These are phyloP conservation scores for Aspergillus sp. DNA, from an alignment of 2,329 filamentous ascomycete species.

Conservation along the genomic window DNA sequence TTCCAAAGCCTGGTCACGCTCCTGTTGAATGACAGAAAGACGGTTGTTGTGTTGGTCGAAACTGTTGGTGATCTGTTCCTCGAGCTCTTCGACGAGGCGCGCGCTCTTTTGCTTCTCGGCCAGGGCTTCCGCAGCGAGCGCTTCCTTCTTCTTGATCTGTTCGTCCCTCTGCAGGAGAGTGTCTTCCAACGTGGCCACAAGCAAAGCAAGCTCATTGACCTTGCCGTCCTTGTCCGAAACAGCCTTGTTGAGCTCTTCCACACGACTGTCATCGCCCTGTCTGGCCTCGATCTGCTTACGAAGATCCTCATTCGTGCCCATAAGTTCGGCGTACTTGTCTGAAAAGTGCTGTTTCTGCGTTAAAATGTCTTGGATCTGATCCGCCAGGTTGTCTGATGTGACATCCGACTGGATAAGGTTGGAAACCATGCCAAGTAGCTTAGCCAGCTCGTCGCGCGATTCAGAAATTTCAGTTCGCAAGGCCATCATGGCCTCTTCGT, in stretches of 20 bases:
- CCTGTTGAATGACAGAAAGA: slow-evolving; percentile 75
- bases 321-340: slow-evolving; percentile 43
- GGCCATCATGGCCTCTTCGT: slow-evolving; percentile 58
- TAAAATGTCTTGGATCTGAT: slow-evolving; percentile 60
- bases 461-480: slow-evolving; percentile 64
- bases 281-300: slow-evolving; percentile 37
- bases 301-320: slow-evolving; percentile 41
- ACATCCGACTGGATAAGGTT: slow-evolving; percentile 45
- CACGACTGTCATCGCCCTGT: slow-evolving; percentile 36
- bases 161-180: slow-evolving; percentile 45
- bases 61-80: slow-evolving; percentile 92
- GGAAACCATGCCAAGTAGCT: slow-evolving; percentile 62
- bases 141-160: slow-evolving; percentile 47
- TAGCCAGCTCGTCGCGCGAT: slow-evolving; percentile 66
- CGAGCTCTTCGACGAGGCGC: slow-evolving; percentile 88
- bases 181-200: slow-evolving; percentile 49
- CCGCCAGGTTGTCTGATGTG: slow-evolving; percentile 59
- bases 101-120: slow-evolving; percentile 85
- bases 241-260: slow-evolving; percentile 42
- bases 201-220: slow-evolving; percentile 54
- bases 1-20: slow-evolving; percentile 73
- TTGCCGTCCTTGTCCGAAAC: slow-evolving; percentile 51
- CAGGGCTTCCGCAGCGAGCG: slow-evolving; percentile 50
- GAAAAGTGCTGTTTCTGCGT: slow-evolving; percentile 44
- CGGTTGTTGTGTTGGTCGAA: slow-evolving; percentile 95